Percentiles rank a stretch among this genome's conserved stretches.
These are phyloP conservation scores for Penicillium expansum DNA, from an alignment of 2,329 filamentous ascomycete genomes.

Conservation along the genomic window DNA sequence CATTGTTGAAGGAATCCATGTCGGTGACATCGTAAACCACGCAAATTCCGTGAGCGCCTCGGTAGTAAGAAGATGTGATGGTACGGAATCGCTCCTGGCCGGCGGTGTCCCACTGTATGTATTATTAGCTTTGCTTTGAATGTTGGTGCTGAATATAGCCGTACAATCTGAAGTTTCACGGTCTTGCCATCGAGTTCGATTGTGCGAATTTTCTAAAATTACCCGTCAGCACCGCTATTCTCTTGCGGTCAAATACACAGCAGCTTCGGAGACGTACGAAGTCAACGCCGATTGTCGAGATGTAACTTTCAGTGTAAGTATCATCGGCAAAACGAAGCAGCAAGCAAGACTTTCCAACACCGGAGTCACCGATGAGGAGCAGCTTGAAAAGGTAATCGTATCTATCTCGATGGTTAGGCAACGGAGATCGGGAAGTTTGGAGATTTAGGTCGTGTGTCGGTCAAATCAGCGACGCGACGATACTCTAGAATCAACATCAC, in stretches of 20 bases:
- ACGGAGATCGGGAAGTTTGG: conserved; percentile 17
- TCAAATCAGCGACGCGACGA: not conserved
- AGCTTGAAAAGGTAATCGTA: conserved; percentile 99
- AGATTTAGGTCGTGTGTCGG: not conserved
- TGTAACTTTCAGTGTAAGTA: conserved; percentile 99
- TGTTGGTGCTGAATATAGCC: not conserved
- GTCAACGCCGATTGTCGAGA: conserved; percentile 98
- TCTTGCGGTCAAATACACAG: conserved; percentile 2
- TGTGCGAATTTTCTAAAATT: conserved; percentile 89
- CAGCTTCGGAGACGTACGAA: conserved; percentile 65
- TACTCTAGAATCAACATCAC: conserved; percentile 26
- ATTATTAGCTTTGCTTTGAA: conserved; percentile 14
- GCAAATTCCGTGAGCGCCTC: conserved; percentile 97
- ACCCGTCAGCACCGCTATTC: conserved; percentile 20
- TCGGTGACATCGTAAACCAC: conserved; percentile 99
- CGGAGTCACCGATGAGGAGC: conserved; percentile 99
- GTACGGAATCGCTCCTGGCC: conserved; percentile 99
- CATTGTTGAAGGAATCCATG: conserved; percentile 99
- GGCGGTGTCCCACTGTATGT: conserved; percentile 88
- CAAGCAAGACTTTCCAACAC: conserved; percentile 99
- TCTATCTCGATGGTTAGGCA: conserved; percentile 55
- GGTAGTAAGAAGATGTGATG: conserved; percentile 99
- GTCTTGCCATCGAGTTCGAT: conserved; percentile 99
- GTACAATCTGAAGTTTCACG: conserved; percentile 97
- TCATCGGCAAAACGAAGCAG: conserved; percentile 97